Evolutionary conservation across 805 yeast genomes (phyloP), one percentile per base, ranked within the genome.

Genomic region (Candida coquimbonensis): DNA sequence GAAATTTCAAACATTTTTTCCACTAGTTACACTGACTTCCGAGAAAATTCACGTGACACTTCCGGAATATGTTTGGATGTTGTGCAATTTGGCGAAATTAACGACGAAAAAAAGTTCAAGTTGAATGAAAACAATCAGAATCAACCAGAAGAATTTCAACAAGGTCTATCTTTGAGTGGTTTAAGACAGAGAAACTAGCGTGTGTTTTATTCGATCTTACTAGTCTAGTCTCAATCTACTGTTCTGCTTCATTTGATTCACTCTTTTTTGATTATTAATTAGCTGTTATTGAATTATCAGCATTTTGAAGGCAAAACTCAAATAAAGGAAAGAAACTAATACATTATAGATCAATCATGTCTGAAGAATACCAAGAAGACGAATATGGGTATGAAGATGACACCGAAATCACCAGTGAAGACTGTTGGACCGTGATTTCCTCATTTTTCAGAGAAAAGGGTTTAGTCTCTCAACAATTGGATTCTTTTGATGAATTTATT

Each of bases 351-450:
- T 27, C 36, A 13, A 42, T 17, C 11, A 55, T 55, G 60, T 39
- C 55, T 36, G 58, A 51, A 34, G 68, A 66, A 42, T 63, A 65
- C 53, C 63, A 60, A 40, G 64, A 63, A 27, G 75, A 71, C 38
- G 85, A 82, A 42, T 85, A 87, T 65, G 80, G 77, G 46, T 81
- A 81, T 31, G 61, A 53, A 11, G 53, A 51, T 12, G 43, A 44
- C 14, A 73, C 68, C 43, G 77, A 76, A 49, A 87, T 93, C 69
- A 89, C 98, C 31, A 87, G 96, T 27, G 99, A 93, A 71, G 99
- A 93, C 74, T 93, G 99, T 69, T 93, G 99, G 99, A 83, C 96
- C 31, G 98, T 93, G 51, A 93, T 93, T 55, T 85, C 96, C 27
- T 80, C 98, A 16, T 93, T 93, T 67, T 93, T 93, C 75, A 88